Base-by-base conservation (phyloP, 257 asterid genomes). In the Linaria vulgaris region DNA sequence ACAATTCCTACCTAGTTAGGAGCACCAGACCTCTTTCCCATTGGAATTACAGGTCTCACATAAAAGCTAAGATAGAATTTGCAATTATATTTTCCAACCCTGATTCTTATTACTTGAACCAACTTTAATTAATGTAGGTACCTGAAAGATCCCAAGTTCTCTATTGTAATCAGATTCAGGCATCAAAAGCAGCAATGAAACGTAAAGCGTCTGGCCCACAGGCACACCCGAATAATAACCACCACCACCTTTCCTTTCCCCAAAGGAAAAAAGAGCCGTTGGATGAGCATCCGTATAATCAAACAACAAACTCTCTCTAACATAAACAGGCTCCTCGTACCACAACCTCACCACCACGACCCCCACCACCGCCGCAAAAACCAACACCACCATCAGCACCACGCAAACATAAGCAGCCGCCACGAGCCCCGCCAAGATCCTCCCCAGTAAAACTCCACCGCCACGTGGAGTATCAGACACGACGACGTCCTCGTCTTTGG, bases 151-250 rank as follows among this genome's bases (percentile, higher is more conserved):
- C 6, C 98, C 98, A 44, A 88, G 30, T 0, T 88, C 96, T 68
- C 84, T 77, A 69, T 91, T 91, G 75, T 84, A 91, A 68, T 88
- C 95, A 0, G 98, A 91, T 31, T 91, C 96, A 0, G 98, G 98
- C 85, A 91, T 66, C 61, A 85, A 39, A 47, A 91, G 89, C 61
- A 65, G 50, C 75, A 84, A 44, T 13, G 95, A 84, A 50, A 88
- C 84, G 69, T 86, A 73, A 30, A 79, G 61, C 6, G 95, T 88
- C 37, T 88, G 98, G 0, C 87, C 96, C 17, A 81, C 66, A 0
- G 88, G 86, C 27, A 83, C 85, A 12, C n/a, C n/a, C n/a, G n/a
- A n/a, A n/a, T n/a, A n/a, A n/a, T n/a, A n/a, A n/a, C n/a, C n/a
- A n/a, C 51, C 74, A 0, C 44, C 62, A 0, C n/a, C 60, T 0